Evolutionary conservation across 2,329 filamentous ascomycete species (phyloP).

Genomic region (Cercospora zeina): DNA sequence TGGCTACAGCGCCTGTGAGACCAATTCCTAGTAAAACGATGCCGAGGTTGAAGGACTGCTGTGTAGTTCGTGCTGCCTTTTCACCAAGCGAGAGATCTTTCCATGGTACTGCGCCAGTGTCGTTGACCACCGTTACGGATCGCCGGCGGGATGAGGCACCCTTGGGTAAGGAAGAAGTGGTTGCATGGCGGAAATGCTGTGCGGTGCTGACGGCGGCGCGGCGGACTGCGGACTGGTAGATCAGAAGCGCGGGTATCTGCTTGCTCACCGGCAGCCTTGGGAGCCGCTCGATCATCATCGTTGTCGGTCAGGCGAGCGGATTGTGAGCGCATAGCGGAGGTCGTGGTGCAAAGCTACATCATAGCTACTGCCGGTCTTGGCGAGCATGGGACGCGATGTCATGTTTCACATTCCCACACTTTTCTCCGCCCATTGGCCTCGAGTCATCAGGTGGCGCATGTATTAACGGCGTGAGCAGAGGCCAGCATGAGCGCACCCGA

Average conservation of each 20-base stretch:
- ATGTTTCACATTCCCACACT: constrained; percentile 2
- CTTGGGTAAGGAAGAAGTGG: constrained; percentile 33
- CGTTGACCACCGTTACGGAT: constrained; percentile 79
- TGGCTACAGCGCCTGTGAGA: constrained; percentile 75
- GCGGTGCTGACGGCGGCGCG: constrained; percentile 2
- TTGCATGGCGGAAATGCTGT: constrained; percentile 26
- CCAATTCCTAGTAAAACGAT: constrained; percentile 72
- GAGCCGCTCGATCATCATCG: constrained; percentile 24
- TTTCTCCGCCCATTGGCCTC: neutral
- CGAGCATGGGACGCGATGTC: neutral
- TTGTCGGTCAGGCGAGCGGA: neutral
- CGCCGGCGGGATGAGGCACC: constrained; percentile 57
- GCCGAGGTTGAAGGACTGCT: constrained; percentile 86
- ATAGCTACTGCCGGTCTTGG: constrained; percentile 6
- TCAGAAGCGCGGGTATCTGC: constrained; percentile 16
- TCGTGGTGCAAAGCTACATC: constrained; percentile 1
- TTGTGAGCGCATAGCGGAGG: constrained; percentile 5
- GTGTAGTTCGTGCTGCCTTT: constrained; percentile 80
- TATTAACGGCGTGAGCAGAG: neutral
- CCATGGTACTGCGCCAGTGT: constrained; percentile 82
- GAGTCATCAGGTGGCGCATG: neutral
- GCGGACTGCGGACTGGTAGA: constrained; percentile 19
- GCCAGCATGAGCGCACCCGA: constrained; percentile 27
- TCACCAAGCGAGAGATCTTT: constrained; percentile 70
- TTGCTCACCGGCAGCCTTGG: constrained; percentile 17